Evolutionary conservation across 2,329 filamentous ascomycete species (phyloP), one percentile per base, ranked within the genome.

Genomic region (Fusarium robinianum): DNA sequence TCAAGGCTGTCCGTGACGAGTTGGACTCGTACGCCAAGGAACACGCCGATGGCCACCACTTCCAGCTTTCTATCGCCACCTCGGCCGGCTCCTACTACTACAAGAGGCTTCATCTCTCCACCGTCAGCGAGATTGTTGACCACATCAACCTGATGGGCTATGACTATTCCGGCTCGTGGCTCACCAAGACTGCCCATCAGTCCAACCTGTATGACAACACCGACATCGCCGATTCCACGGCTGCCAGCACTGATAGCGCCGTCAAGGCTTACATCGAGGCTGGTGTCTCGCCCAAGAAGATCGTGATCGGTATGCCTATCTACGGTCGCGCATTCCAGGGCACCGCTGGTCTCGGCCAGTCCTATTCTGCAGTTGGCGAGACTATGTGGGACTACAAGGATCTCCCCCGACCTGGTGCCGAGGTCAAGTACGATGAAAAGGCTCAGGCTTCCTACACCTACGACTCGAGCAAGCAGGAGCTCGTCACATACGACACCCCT

Each of bases 371-470:
- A 52, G 51, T 22, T 55, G 43, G 48, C 37, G 49, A 12, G 24
- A 27, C 18, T 9, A 25, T 55, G 15, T 55, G 51, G 51, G 51
- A 55, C 34, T 55, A 49, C 36, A 55, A 55, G 29, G 39, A 10
- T 25, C 37, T 55, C 5, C 51, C 51, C 8, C 55, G 53, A 25
- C 14, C 33, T 7, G 51, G 51, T 14, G 48, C 47, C 6, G 21
- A 41, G 24, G 22, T 53, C 12, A 27, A 33, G 36, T 49, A 41
- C 17, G 51, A 55, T 15, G 12, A 30, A 23, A 14, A 25, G 5
- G 51, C 51, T 4, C 27, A 55, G 47, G n/a, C 51, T n/a, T 49
- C 37, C 31, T 55, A 53, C 37, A 55, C 47, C 40, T 55, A 55
- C n/a, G 51, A 55, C 37, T 15, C 29, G 8, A 40, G 5, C 24